Conservation (phyloP, 2,329 filamentous ascomycete genomes). For the Tolypocladium album region DNA sequence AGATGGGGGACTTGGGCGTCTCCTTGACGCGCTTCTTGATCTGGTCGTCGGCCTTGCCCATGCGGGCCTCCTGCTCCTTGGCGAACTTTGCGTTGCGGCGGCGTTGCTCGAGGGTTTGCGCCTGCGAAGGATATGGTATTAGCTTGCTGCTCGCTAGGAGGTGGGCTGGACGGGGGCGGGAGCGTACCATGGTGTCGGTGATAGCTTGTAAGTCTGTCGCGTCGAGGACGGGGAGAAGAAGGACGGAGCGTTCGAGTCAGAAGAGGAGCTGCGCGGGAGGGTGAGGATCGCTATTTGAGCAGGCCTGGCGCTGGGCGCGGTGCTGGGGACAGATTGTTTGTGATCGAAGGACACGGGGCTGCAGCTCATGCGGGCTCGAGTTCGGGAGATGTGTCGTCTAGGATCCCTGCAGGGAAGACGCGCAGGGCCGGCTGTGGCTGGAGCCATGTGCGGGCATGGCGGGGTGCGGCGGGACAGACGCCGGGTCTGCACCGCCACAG, state of each 20-base stretch:
- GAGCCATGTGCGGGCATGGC: not conserved
- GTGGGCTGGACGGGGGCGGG: not conserved
- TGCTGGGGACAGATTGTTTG: not conserved
- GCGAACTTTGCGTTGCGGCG: constrained; percentile 71
- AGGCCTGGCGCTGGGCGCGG: not conserved
- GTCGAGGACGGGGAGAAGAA: not conserved
- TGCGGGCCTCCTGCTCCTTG: constrained; percentile 60
- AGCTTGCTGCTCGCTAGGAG: not conserved
- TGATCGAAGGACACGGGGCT: not conserved
- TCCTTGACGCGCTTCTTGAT: constrained; percentile 51
- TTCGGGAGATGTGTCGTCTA: constrained; percentile 22
- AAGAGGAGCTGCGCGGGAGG: not conserved
- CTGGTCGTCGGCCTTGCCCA: constrained; percentile 60
- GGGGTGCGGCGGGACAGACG: not conserved
- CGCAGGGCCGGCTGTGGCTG: not conserved
- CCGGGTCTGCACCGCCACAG: not conserved
- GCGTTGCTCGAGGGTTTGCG: constrained; percentile 77
- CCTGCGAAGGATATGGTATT: constrained; percentile 31
- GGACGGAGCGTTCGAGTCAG: not conserved
- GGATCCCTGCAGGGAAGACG: not conserved
- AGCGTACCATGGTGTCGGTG: constrained; percentile 2
- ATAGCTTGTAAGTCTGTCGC: not conserved
- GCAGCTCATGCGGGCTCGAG: not conserved
- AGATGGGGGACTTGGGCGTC: constrained; percentile 48
- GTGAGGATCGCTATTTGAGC: not conserved